Percentiles rank a stretch among this genome's conserved stretches.
phyloP scores from a whole-genome alignment of 371 early-diverging fungal species.

The Mortierella sp. region DNA sequence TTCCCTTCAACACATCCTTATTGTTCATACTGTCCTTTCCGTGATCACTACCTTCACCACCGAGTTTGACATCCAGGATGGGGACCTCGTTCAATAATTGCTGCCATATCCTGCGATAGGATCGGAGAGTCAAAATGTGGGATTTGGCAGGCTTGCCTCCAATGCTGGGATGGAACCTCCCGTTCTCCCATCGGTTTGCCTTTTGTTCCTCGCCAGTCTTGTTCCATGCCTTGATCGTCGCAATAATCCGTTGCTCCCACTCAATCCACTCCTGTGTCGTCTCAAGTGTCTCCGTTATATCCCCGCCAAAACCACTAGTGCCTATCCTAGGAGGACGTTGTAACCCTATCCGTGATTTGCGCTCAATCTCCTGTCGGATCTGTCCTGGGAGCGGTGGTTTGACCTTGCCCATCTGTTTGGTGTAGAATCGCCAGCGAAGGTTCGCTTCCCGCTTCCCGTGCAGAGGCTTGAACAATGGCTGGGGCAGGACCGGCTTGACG shows the following conservation, averaged over 20 bases:
- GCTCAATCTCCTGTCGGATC: constrained; percentile 41
- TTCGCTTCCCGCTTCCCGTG: constrained; percentile 53
- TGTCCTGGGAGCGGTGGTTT: constrained; percentile 28
- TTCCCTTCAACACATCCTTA: neutral
- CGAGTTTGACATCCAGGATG: constrained; percentile 21
- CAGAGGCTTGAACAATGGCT: constrained; percentile 40
- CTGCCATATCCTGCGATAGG: constrained; percentile 49
- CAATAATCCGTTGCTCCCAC: constrained; percentile 33
- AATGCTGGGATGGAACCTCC: constrained; percentile 33
- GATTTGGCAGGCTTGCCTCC: constrained; percentile 49
- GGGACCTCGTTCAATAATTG: constrained; percentile 36
- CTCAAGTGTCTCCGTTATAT: neutral
- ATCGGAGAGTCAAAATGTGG: constrained; percentile 26
- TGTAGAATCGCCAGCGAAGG: constrained; percentile 42
- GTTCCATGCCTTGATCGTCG: constrained; percentile 33
- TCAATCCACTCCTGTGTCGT: constrained; percentile 7
- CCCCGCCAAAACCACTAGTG: neutral
- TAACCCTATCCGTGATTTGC: constrained; percentile 43
- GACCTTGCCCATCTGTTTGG: constrained; percentile 30
- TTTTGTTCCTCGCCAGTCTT: constrained; percentile 19
- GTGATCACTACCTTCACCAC: neutral
- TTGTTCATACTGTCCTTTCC: neutral
- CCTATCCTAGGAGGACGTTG: neutral
- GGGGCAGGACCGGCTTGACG: constrained; percentile 27
- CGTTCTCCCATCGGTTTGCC: constrained; percentile 17